Evolutionary conservation across 495 filamentous ascomycete species (phyloP), one percentile per base, ranked within the genome.

Genomic region (Trichoderma gamsii): DNA sequence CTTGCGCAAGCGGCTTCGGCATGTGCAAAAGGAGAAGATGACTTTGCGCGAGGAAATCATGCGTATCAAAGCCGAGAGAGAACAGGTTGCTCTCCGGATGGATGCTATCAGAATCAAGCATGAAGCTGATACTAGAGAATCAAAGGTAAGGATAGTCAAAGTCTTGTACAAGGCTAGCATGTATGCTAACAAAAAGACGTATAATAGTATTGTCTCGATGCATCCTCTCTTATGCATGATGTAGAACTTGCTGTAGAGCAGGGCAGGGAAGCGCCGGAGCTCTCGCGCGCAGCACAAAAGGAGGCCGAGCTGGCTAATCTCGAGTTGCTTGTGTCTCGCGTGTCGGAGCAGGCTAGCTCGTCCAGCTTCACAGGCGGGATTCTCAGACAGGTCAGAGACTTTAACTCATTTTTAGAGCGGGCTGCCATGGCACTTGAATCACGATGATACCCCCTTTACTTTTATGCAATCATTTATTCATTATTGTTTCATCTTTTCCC

Each of bases 101-200:
- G 90, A 93, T 71, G 85, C 86, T 13, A 81, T 92, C 38, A 80
- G 89, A 29, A 84, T 83, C 56, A 82, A 81, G 70, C 87, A 90
- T 65, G 81, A 85, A 70, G 77, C 74, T 0, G 79, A 84, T 15
- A 81, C 76, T 32, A 79, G 76, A 69, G 78, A 79, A 68, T 77
- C 80, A 63, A 69, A 83, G 71, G 82, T 83, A 71, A 68, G 79
- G 73, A 21, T 46, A 64, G n/a, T 66, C 23, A 12, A 41, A 25
- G 2, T 15, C 21, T 65, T 64, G 27, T 67, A 38, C 7, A 6
- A 13, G 21, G 27, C 13, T 27, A 25, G 35, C 13, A n/a, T 27
- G 23, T 32, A 44, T 8, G 51, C n/a, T 44, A 67, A 66, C 70
- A 71, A 69, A 75, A 44, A 27, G 3, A 41, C 4, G 49, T 41